Base-by-base conservation (phyloP, 352 stramenopile genomes). In the Phytopythium oedochilum region DNA sequence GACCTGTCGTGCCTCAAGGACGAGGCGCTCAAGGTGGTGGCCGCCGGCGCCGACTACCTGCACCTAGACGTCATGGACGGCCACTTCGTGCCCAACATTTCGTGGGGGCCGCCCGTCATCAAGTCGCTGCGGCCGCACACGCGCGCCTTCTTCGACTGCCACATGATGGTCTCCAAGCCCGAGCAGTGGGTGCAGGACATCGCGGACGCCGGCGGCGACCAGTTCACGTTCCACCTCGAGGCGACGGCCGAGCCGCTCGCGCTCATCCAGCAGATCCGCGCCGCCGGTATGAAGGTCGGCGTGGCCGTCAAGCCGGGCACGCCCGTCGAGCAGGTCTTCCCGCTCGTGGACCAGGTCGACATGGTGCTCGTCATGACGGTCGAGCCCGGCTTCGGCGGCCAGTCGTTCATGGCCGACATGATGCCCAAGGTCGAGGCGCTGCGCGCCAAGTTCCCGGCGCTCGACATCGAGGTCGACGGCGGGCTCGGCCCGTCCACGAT, bases 1-100 rank as follows among this genome's bases (percentile, higher is more conserved):
- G 96, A 99, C 66, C 78, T 99, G 48, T 96, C 93, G 47, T 89
- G 88, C 58, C 73, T 98, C 47, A 94, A 95, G 45, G 79, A 92
- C 31, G 95, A 99, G 66, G 75, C 89, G 20, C 73, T 92, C 32
- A 87, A 94, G 55, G 88, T 98, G n/a, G 70, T 98, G 38, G 67
- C 70, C 9, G 79, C 85, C 0, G 94, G 95, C 23, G 95, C 96
- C 42, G 93, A 98, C 75, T 98, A 97, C 73, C 74, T 99, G 32
- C 96, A 99, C 69, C 65, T 99, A 62, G 96, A 99, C 75, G 89
- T 99, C 36, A 99, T 99, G 96, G 96, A 99, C 75, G 96, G 96
- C 36, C 96, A 99, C 71, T 99, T 99, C 68, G 96, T 99, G 45
- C 94, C 92, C 48, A 98, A 98, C 71, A 94, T 99, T 56, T 97